Evolutionary conservation across 75 land plant species (phyloP).

Genomic region (Pseudotsuga menziesii): DNA sequence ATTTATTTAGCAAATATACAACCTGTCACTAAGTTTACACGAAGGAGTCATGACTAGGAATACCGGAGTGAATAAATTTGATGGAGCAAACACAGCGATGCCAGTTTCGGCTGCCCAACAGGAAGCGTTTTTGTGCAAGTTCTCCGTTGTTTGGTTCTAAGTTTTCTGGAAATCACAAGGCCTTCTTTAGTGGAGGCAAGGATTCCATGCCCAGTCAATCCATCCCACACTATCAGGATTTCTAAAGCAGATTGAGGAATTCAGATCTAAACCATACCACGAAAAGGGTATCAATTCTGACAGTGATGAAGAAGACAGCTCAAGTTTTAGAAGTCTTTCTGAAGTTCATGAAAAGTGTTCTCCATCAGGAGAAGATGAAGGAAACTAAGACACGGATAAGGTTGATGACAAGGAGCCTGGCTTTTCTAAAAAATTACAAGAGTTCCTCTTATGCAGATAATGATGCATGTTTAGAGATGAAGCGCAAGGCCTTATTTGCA

Average conservation of each 20-base stretch:
- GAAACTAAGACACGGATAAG: not conserved
- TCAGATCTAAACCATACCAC: conserved; percentile 44
- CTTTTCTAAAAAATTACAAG: not conserved
- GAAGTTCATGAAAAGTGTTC: not conserved
- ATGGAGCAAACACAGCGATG: too few species aligned
- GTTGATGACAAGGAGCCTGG: not conserved
- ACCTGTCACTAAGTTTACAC: too few species aligned
- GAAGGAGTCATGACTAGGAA: too few species aligned
- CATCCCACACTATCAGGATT: too few species aligned
- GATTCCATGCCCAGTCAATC: too few species aligned
- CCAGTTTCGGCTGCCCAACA: too few species aligned
- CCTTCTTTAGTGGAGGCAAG: too few species aligned
- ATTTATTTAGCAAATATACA: too few species aligned
- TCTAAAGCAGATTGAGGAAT: conserved; percentile 37
- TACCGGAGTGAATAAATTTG: too few species aligned
- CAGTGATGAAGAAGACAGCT: not conserved
- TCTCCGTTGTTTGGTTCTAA: too few species aligned
- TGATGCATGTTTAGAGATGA: conserved; percentile 38
- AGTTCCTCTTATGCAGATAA: not conserved
- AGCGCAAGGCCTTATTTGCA: conserved; percentile 46
- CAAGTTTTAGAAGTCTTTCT: not conserved
- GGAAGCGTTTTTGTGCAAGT: too few species aligned
- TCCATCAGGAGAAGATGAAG: conserved; percentile 9
- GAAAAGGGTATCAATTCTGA: conserved; percentile 70
- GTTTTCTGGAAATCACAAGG: too few species aligned